Percentiles rank a stretch among this genome's conserved stretches.
phyloP scores from a whole-genome alignment of 768 basidiomycete genomes.

The Termitomyces sp. region DNA sequence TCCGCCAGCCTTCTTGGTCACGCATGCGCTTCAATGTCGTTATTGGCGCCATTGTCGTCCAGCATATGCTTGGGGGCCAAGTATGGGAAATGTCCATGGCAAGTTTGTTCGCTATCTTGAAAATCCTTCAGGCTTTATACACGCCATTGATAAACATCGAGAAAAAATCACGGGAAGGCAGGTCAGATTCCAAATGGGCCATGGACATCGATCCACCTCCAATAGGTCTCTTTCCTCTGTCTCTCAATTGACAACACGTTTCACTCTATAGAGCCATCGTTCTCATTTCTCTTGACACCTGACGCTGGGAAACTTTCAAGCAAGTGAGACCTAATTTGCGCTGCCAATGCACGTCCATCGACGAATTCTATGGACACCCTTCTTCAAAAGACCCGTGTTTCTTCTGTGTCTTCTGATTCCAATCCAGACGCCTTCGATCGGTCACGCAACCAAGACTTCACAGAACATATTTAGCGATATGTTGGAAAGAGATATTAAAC shows the following conservation, averaged over 20 bases:
- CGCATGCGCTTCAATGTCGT: too few relatives aligned
- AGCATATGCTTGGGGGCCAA: too few relatives aligned
- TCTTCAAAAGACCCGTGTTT: constrained; percentile 39
- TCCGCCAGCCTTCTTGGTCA: constrained; percentile 21
- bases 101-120: constrained; percentile 32
- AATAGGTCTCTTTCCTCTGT: not conserved
- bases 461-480: constrained; percentile 57
- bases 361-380: constrained; percentile 57
- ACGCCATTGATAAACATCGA: constrained; percentile 39
- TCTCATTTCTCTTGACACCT: constrained; percentile 8
- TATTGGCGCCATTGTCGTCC: too few relatives aligned
- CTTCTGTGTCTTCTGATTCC: constrained; percentile 6
- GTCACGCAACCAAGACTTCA: constrained; percentile 22
- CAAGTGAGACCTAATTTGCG: constrained; percentile 66
- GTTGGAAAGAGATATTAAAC: constrained; percentile 42
- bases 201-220: constrained; percentile 9
- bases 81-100: too few relatives aligned
- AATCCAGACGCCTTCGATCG: constrained; percentile 3
- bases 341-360: constrained; percentile 36
- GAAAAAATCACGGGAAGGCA: constrained; percentile 29
- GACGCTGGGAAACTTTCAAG: constrained; percentile 16
- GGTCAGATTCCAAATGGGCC: constrained; percentile 14
- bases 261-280: constrained; percentile 3
- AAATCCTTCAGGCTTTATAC: constrained; percentile 32
- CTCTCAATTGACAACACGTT: not conserved